Evolutionary conservation across 2,329 filamentous ascomycete genomes (phyloP).

Genomic region (Chalara sp.): DNA sequence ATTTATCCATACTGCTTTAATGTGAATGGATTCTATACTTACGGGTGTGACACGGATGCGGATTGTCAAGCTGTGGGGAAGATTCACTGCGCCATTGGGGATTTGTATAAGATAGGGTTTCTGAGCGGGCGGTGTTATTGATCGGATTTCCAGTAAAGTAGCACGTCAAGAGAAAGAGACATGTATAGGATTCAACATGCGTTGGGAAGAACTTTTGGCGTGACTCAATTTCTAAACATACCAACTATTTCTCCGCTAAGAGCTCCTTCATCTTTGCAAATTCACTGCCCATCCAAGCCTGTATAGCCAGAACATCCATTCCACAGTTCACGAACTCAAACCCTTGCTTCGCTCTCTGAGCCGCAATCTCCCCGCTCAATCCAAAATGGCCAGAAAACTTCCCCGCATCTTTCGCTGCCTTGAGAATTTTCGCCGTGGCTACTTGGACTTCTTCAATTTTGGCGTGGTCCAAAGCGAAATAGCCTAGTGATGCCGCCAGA

Average conservation of each 20-base stretch:
- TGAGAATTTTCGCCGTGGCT: constrained; percentile 20
- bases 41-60: too few species aligned
- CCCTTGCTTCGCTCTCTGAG: constrained; percentile 20
- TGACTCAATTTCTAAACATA: too few species aligned
- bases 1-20: too few species aligned
- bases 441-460: constrained; percentile 26
- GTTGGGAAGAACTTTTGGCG: too few species aligned
- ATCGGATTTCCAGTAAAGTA: too few species aligned
- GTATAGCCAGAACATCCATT: constrained; percentile 31
- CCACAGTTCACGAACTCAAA: constrained; percentile 33
- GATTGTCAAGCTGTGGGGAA: too few species aligned
- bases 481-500: constrained; percentile 23
- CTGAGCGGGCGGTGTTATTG: too few species aligned
- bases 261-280: constrained; percentile 17
- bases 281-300: constrained; percentile 29
- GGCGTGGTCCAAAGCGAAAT: constrained; percentile 28
- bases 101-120: too few species aligned
- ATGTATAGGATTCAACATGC: too few species aligned
- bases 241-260: background rate
- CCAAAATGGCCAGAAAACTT: constrained; percentile 31
- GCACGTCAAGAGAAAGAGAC: too few species aligned
- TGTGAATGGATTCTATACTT: too few species aligned
- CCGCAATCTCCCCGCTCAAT: constrained; percentile 21
- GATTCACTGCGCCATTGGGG: too few species aligned
- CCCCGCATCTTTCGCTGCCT: constrained; percentile 24